Evolutionary conservation across 768 basidiomycete species (phyloP), one percentile per base, ranked within the genome.

Genomic region (Mycena venus): DNA sequence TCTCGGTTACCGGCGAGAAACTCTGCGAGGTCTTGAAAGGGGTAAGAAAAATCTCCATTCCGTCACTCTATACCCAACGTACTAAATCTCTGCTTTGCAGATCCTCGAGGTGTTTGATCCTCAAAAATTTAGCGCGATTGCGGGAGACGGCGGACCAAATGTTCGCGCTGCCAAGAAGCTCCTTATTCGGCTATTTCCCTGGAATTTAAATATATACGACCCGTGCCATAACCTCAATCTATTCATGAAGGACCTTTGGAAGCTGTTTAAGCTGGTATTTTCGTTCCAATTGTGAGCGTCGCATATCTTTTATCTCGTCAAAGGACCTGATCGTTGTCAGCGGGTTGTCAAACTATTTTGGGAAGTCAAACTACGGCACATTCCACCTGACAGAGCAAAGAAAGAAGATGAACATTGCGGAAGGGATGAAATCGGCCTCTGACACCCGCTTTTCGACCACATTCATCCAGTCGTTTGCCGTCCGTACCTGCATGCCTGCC

Each of bases 361-460:
- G 62, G 25, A 40, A 64, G 62, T 64, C 62, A n/a, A 64, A 64
- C n/a, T 8, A 8, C n/a, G 62, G 62, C 27, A 64, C 62, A 3
- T 17, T 31, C 21, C 62, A 62, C 23, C 29, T 62, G 25, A 29
- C 36, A 2, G 23, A 47, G n/a, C 19, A 64, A n/a, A 23, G 62
- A 4, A 32, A 47, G 31, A 32, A 51, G 25, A 49, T 51, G 63
- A 36, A 51, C 49, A 66, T 66, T 29, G 17, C 23, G 3, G 29
- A 73, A 6, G 81, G 80, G 0, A 76, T 82, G 21, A 78, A 80
- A 62, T 79, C 79, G 21, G 27, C 49, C 36, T 78, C 77, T 0
- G 80, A 80, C 15, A 82, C 80, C 17, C 78, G 78, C 4, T 82
- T 82, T 63, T 78, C 78, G 19, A 78, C 79, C 31, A 78, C 76